Evolutionary conservation across 2,329 filamentous ascomycete species (phyloP).

Genomic region (Trichoderma pleuroti): DNA sequence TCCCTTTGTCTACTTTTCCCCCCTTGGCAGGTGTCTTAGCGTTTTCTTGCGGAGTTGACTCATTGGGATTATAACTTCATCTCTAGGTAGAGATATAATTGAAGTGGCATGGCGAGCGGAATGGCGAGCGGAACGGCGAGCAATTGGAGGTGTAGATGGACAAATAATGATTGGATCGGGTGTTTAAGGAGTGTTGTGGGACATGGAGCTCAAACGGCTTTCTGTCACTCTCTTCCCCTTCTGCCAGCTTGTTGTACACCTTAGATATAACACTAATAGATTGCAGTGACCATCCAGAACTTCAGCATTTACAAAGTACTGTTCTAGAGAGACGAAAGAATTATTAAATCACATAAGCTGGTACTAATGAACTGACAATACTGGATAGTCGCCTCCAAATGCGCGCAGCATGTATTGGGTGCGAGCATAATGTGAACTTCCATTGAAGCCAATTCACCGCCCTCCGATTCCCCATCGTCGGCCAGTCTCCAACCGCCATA

Average conservation of each 20-base stretch:
- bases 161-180: background rate
- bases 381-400: background rate
- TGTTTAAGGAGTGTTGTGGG: background rate
- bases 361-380: background rate
- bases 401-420: background rate
- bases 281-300: background rate
- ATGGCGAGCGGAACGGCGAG: background rate
- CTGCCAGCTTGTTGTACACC: background rate
- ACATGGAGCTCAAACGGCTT: background rate
- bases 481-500: background rate
- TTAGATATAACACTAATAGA: background rate
- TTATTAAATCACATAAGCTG: background rate
- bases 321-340: background rate
- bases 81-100: background rate
- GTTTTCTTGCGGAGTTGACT: background rate
- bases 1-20: background rate
- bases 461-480: background rate
- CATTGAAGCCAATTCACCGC: background rate
- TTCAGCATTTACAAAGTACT: background rate
- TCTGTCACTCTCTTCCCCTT: background rate
- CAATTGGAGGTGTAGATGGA: background rate
- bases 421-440: background rate
- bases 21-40: background rate
- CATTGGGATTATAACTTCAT: background rate
- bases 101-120: background rate